Percentiles rank a stretch among this genome's conserved stretches.
Conservation (phyloP, 495 filamentous ascomycete species). For the Lasiosphaeris hirsuta region DNA sequence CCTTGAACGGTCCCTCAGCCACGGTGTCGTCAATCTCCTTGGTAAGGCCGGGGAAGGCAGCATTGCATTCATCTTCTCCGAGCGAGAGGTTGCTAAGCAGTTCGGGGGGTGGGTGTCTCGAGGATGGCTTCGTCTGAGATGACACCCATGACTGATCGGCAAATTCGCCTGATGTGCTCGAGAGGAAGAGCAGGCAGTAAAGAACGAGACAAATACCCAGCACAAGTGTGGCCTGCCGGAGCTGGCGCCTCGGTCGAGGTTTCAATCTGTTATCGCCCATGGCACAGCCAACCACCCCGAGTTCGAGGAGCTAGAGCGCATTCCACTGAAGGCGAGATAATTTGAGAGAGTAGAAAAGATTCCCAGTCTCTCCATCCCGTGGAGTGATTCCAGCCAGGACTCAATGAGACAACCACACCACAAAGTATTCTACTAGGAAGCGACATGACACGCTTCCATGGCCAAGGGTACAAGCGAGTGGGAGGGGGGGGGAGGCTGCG, state of each 20-base stretch:
- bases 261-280: conserved; percentile 24
- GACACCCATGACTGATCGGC: conserved; percentile 9
- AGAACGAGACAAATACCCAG: conserved; percentile 30
- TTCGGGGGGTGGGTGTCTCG: conserved; percentile 19
- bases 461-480: not conserved
- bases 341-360: not conserved
- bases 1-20: conserved; percentile 41
- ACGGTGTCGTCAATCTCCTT: conserved; percentile 45
- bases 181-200: conserved; percentile 38
- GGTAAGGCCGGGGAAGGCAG: conserved; percentile 44
- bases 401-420: not conserved
- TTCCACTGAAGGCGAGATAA: not conserved
- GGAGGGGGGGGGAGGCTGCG: not conserved
- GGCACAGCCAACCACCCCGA: not conserved
- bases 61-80: conserved; percentile 37
- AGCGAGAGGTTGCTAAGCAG: conserved; percentile 41
- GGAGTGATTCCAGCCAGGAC: not conserved
- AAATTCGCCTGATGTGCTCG: conserved; percentile 9
- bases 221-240: conserved; percentile 30
- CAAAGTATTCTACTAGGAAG: not conserved
- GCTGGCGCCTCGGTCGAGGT: conserved; percentile 25
- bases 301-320: not conserved
- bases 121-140: not conserved
- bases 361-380: not conserved
- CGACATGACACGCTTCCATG: too few relatives aligned